These are phyloP conservation scores for Dactylorhiza incarnata DNA, from an alignment of 106 monocot species.

Conservation along the genomic window DNA sequence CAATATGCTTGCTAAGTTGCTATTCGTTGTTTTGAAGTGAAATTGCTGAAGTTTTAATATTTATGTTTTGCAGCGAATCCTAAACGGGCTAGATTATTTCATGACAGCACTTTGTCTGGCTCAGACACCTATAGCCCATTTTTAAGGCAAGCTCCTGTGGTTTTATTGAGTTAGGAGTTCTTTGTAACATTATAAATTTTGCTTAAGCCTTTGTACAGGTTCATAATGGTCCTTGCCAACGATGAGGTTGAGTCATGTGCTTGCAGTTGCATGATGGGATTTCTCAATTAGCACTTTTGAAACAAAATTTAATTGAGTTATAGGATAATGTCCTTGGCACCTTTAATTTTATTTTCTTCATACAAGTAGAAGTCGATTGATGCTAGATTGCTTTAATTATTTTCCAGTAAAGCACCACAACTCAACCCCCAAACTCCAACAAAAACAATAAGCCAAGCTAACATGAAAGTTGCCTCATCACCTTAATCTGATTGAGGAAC, in stretches of 20 bases:
- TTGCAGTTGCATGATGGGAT: slow-evolving; percentile 2
- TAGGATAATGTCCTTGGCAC: no score
- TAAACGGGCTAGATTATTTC: slow-evolving; percentile 76
- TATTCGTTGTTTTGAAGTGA: neutral
- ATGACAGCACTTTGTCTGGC: slow-evolving; percentile 64
- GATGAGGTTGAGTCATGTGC: neutral
- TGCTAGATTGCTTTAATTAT: no score
- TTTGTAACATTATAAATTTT: no score
- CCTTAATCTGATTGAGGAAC: neutral
- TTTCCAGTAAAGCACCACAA: no score
- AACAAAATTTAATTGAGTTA: neutral
- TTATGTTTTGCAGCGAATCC: slow-evolving; percentile 68
- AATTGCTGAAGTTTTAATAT: slow-evolving; percentile 6
- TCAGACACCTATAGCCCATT: slow-evolving; percentile 82
- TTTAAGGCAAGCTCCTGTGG: slow-evolving; percentile 45
- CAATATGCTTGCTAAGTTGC: neutral
- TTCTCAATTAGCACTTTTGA: neutral
- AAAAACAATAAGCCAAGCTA: no score
- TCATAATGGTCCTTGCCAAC: no score
- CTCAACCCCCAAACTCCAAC: no score
- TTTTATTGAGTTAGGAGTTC: neutral
- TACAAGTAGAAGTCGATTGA: no score
- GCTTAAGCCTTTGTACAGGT: no score
- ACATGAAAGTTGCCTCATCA: neutral
- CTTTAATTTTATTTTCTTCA: no score